phyloP scores from a whole-genome alignment of 371 early-diverging fungal genomes.

The Mucor saturninus region DNA sequence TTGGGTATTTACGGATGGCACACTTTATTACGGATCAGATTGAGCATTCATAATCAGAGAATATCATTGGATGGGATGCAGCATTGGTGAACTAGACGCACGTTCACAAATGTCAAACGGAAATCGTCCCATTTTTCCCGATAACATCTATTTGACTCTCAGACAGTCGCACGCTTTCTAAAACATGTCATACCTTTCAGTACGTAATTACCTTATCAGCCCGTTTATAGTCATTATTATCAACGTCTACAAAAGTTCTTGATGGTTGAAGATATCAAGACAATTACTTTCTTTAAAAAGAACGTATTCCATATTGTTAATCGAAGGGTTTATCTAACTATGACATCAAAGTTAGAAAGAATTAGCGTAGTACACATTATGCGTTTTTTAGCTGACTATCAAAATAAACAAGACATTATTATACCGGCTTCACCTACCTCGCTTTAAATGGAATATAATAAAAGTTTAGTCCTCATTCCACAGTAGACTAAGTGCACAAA shows the following conservation, averaged over 20 bases:
- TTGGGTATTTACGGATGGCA: background rate
- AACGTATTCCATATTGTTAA: too few relatives aligned
- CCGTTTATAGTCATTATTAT: background rate
- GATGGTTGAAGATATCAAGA: background rate
- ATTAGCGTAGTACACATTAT: slow-evolving; percentile 15
- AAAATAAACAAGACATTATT: background rate
- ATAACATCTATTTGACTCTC: slow-evolving; percentile 17
- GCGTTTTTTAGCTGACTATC: slow-evolving; percentile 13
- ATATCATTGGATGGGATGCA: slow-evolving; percentile 7
- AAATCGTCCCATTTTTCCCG: slow-evolving; percentile 1
- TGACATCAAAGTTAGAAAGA: background rate
- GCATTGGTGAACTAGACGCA: background rate
- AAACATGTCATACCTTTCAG: background rate
- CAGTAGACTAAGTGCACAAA: too few relatives aligned
- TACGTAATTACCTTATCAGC: background rate
- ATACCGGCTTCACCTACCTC: background rate
- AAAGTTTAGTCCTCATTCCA: background rate
- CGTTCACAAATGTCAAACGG: background rate
- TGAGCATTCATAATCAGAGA: background rate
- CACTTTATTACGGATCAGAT: slow-evolving; percentile 16
- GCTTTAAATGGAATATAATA: background rate
- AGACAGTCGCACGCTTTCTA: background rate
- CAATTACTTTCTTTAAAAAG: background rate
- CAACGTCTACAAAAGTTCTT: background rate
- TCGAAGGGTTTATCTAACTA: background rate